Conservation (phyloP, 306 rosid species). For the Echinosophora koreensis region DNA sequence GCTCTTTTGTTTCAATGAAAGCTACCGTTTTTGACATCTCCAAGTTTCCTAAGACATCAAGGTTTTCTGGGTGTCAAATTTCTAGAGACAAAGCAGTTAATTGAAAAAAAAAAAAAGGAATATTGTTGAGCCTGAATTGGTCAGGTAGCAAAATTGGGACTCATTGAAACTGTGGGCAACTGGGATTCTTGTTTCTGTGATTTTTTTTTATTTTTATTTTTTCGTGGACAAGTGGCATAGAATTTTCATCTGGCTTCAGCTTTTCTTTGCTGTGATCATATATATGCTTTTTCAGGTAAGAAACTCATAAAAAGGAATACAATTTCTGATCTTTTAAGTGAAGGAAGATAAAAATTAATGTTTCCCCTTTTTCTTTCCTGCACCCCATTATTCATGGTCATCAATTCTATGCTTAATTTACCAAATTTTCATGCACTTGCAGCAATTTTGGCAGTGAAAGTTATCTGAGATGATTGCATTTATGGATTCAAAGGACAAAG, state of each 20-base stretch:
- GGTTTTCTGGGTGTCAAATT: constrained; percentile 13
- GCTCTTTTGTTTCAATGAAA: constrained; percentile 24
- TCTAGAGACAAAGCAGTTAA: constrained; percentile 19
- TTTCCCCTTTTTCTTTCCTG: neutral
- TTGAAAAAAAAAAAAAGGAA: neutral
- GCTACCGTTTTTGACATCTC: constrained; percentile 29
- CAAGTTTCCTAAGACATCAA: neutral
- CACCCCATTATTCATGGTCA: neutral
- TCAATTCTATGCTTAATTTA: constrained; percentile 29
- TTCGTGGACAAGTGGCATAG: constrained; percentile 44
- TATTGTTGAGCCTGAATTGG: constrained; percentile 38
- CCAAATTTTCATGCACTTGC: constrained; percentile 31
- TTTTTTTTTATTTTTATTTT: constrained; percentile 24
- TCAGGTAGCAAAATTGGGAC: constrained; percentile 44
- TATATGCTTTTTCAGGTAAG: constrained; percentile 55
- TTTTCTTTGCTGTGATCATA: constrained; percentile 50
- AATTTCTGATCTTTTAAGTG: constrained; percentile 29
- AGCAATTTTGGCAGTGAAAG: constrained; percentile 50
- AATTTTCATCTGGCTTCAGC: constrained; percentile 32
- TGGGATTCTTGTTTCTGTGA: constrained; percentile 40
- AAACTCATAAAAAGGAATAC: constrained; percentile 22
- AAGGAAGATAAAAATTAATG: neutral
- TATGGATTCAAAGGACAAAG: constrained; percentile 83
- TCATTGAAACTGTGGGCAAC: constrained; percentile 14
- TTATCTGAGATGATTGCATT: constrained; percentile 76